Conservation (phyloP, 2,329 filamentous ascomycete species). For the Pyricularia pennisetigena region DNA sequence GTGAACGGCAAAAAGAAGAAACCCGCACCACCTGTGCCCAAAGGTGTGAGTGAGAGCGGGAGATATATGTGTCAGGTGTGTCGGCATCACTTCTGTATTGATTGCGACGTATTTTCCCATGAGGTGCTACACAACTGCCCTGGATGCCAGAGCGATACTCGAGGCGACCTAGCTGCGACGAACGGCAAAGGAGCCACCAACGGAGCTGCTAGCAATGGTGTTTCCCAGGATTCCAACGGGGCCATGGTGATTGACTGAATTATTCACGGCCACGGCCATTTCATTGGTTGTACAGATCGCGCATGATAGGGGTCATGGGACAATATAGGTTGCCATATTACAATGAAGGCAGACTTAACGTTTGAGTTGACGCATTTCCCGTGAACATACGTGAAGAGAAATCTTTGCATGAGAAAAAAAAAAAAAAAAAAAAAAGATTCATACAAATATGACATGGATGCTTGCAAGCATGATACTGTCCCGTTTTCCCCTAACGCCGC, state of each 20-base stretch:
- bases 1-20: not conserved
- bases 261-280: not conserved
- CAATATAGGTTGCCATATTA: not conserved
- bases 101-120: conserved; percentile 93
- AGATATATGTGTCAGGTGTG: conserved; percentile 88
- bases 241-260: not conserved
- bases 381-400: no score
- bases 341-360: no score
- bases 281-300: no score
- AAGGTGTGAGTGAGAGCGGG: conserved; percentile 73
- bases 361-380: no score
- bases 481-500: not conserved
- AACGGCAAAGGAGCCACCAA: not conserved
- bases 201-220: not conserved
- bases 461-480: not conserved
- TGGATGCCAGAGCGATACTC: conserved; percentile 59
- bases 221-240: not conserved
- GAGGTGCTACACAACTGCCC: conserved; percentile 94
- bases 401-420: no score
- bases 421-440: not conserved
- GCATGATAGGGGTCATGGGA: not conserved
- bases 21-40: conserved; percentile 19
- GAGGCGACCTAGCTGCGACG: conserved; percentile 10
- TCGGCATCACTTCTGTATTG: conserved; percentile 87
- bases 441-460: not conserved